Evolutionary conservation across 495 filamentous ascomycete species (phyloP).

Genomic region (Podospora tetraspora): DNA sequence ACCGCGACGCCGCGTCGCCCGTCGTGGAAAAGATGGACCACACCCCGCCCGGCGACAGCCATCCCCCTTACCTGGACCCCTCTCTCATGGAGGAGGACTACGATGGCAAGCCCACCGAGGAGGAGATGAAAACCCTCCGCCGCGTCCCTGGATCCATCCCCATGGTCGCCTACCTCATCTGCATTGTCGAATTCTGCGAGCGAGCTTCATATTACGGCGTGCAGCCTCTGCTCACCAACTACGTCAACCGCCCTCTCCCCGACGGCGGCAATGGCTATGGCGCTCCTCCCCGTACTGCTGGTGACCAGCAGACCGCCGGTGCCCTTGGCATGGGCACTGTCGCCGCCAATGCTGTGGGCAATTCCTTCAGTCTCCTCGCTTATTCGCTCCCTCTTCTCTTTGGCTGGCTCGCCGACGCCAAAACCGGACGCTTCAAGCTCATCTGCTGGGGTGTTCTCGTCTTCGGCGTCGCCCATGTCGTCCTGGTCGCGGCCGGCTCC

Average conservation of each 20-base stretch:
- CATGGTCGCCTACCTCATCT: conserved; percentile 50
- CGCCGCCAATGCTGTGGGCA: conserved; percentile 52
- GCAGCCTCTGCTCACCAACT: conserved; percentile 54
- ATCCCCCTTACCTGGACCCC: conserved; percentile 25
- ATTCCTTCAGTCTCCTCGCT: conserved; percentile 56
- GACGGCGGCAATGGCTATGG: conserved; percentile 58
- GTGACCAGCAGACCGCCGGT: conserved; percentile 51
- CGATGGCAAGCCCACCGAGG: conserved; percentile 51
- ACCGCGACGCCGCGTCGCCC: neutral
- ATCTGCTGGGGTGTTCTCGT: conserved; percentile 58
- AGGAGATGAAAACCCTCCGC: conserved; percentile 51
- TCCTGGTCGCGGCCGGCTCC: conserved; percentile 57
- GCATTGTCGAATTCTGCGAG: conserved; percentile 57
- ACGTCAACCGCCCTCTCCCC: conserved; percentile 51
- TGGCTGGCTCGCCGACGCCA: conserved; percentile 52
- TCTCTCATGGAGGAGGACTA: conserved; percentile 37
- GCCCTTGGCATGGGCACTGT: conserved; percentile 57
- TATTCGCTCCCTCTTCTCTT: conserved; percentile 57
- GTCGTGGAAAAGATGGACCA: conserved; percentile 21
- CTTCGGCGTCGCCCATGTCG: conserved; percentile 61
- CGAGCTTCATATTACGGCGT: conserved; percentile 56
- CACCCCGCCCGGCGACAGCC: conserved; percentile 9
- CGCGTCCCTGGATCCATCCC: conserved; percentile 51
- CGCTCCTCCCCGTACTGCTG: conserved; percentile 43
- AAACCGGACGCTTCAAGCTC: conserved; percentile 55